Conservation (phyloP, 2,329 filamentous ascomycete species). For the Pseudocercospora fijiensis region DNA sequence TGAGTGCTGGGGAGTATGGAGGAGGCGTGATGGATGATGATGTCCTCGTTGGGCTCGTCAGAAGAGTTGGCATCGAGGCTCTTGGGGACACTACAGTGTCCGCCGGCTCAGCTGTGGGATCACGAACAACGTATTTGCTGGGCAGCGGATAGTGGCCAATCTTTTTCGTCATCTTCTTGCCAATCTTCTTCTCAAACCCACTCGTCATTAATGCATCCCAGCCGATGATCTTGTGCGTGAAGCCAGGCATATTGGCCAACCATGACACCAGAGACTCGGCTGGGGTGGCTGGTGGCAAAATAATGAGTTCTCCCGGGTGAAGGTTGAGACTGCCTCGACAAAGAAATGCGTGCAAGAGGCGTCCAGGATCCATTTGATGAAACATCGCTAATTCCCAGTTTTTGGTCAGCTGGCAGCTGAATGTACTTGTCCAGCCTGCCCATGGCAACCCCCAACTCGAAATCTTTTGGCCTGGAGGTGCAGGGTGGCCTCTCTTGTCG, state of each 20-base stretch:
- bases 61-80: conserved; percentile 2
- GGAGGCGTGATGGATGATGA: conserved; percentile 14
- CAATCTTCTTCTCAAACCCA: conserved; percentile 23
- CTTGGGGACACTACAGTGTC: not conserved
- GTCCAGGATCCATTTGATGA: conserved; percentile 23
- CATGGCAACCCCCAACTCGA: conserved; percentile 20
- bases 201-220: conserved; percentile 19
- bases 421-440: conserved; percentile 18
- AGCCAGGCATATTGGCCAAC: conserved; percentile 19
- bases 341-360: conserved; percentile 23
- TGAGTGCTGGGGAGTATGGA: conserved; percentile 15
- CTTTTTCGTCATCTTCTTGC: conserved; percentile 20
- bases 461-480: conserved; percentile 8
- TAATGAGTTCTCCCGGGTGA: conserved; percentile 17
- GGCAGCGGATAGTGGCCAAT: conserved; percentile 23
- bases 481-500: conserved; percentile 20
- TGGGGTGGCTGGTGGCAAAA: conserved; percentile 15
- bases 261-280: conserved; percentile 22
- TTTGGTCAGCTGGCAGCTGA: conserved; percentile 18
- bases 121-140: conserved; percentile 18
- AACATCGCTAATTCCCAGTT: conserved; percentile 11
- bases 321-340: conserved; percentile 18
- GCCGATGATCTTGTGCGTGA: conserved; percentile 19
- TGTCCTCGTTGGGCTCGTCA: conserved; percentile 2
- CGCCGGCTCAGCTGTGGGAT: not conserved